Conservation (phyloP, 345 rosid genomes). For the Dovyalis caffra region DNA sequence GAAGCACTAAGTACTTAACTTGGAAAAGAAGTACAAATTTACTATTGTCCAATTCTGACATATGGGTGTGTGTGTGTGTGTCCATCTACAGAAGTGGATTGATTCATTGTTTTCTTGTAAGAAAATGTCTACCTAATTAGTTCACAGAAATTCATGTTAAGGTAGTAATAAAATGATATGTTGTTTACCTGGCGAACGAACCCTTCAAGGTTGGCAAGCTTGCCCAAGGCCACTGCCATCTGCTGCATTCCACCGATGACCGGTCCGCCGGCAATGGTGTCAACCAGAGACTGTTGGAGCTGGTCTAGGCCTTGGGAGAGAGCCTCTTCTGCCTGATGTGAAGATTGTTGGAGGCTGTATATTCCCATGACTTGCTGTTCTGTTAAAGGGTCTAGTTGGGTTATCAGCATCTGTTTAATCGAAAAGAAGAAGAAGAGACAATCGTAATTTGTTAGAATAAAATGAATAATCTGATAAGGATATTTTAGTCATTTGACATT, state of each 20-base stretch:
- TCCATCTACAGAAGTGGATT: too few species aligned
- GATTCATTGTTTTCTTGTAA: too few species aligned
- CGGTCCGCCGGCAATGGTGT: constrained; percentile 61
- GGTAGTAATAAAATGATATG: too few species aligned
- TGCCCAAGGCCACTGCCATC: constrained; percentile 87
- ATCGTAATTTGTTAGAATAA: neutral
- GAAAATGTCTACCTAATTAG: too few species aligned
- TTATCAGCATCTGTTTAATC: constrained; percentile 60
- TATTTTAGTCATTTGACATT: neutral
- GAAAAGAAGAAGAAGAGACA: neutral
- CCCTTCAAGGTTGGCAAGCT: constrained; percentile 88
- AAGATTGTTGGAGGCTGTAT: constrained; percentile 84
- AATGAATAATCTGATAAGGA: neutral
- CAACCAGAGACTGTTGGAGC: constrained; percentile 87
- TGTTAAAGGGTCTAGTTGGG: constrained; percentile 82
- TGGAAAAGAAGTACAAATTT: neutral
- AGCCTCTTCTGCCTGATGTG: constrained; percentile 96
- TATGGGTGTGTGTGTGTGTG: too few species aligned
- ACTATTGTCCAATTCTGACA: neutral
- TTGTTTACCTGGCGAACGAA: constrained; percentile 84
- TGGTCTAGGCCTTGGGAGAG: constrained; percentile 86
- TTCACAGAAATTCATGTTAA: too few species aligned
- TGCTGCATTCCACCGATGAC: constrained; percentile 82
- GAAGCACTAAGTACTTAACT: constrained; percentile 15
- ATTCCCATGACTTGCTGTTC: constrained; percentile 95